Conservation (phyloP, 495 filamentous ascomycete species). For the Penicillium malachiteum region DNA sequence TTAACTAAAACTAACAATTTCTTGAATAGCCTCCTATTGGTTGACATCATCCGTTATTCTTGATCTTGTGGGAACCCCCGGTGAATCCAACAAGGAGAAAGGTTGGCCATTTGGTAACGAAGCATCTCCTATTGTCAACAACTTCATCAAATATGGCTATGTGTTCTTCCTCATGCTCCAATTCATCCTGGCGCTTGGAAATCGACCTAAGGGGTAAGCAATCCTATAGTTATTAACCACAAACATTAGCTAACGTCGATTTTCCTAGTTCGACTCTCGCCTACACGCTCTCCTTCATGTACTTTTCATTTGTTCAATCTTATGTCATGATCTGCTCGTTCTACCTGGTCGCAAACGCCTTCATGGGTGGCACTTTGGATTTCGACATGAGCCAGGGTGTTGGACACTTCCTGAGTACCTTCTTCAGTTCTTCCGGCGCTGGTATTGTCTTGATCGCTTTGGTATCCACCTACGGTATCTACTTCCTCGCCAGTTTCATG, state of each 20-base stretch:
- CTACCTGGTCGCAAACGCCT: slow-evolving; percentile 82
- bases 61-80: slow-evolving; percentile 83
- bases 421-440: slow-evolving; percentile 69
- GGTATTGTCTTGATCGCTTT: slow-evolving; percentile 91
- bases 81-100: slow-evolving; percentile 42
- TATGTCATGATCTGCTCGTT: slow-evolving; percentile 86
- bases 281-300: slow-evolving; percentile 84
- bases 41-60: slow-evolving; percentile 94
- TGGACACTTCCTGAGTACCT: slow-evolving; percentile 59
- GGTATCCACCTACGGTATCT: slow-evolving; percentile 90
- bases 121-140: slow-evolving; percentile 83
- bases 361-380: slow-evolving; percentile 55
- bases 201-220: slow-evolving; percentile 80
- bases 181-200: slow-evolving; percentile 94
- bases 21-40: slow-evolving; percentile 71
- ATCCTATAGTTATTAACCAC: neutral
- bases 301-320: slow-evolving; percentile 82
- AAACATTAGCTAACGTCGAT: neutral
- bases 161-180: slow-evolving; percentile 86
- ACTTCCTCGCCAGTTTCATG: slow-evolving; percentile 91
- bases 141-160: slow-evolving; percentile 86
- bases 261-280: slow-evolving; percentile 56
- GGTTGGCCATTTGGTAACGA: slow-evolving; percentile 75
- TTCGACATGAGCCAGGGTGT: slow-evolving; percentile 52
- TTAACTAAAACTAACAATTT: slow-evolving; percentile 6